Evolutionary conservation across 2,329 filamentous ascomycete species (phyloP).

Genomic region (Drechslera avenae): DNA sequence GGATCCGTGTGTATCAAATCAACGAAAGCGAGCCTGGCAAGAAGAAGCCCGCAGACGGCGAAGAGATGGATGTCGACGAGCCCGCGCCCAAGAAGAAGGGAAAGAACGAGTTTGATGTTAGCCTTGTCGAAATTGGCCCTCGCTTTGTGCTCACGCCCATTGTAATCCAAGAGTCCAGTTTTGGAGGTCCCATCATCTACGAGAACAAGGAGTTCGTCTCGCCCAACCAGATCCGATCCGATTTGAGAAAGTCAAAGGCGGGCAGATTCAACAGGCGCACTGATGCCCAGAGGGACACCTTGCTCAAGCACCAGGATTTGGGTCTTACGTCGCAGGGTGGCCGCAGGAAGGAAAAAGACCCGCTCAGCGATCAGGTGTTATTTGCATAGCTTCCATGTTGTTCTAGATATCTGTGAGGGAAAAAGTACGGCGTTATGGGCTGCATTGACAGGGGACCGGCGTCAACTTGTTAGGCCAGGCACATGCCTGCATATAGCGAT

Average conservation of each 20-base stretch:
- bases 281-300: constrained; percentile 73
- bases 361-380: constrained; percentile 75
- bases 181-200: constrained; percentile 95
- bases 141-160: constrained; percentile 93
- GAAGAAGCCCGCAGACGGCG: constrained; percentile 48
- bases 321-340: constrained; percentile 73
- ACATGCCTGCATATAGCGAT: constrained; percentile 18
- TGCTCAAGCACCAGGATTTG: constrained; percentile 75
- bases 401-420: constrained; percentile 4
- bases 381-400: constrained; percentile 64
- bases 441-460: constrained; percentile 14
- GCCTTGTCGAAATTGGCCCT: constrained; percentile 89
- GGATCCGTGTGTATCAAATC: constrained; percentile 94
- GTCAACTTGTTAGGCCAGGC: constrained; percentile 8
- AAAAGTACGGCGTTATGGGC: constrained; percentile 25
- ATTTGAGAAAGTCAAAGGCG: constrained; percentile 77
- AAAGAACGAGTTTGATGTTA: constrained; percentile 71
- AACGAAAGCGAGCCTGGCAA: constrained; percentile 74
- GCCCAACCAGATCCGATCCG: constrained; percentile 89
- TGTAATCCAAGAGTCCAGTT: constrained; percentile 91
- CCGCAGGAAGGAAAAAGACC: constrained; percentile 66
- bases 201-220: constrained; percentile 98
- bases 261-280: constrained; percentile 76
- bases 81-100: constrained; percentile 51
- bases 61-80: constrained; percentile 43